Evolutionary conservation across 306 rosid genomes (phyloP).

Genomic region (Rosa rugosa): DNA sequence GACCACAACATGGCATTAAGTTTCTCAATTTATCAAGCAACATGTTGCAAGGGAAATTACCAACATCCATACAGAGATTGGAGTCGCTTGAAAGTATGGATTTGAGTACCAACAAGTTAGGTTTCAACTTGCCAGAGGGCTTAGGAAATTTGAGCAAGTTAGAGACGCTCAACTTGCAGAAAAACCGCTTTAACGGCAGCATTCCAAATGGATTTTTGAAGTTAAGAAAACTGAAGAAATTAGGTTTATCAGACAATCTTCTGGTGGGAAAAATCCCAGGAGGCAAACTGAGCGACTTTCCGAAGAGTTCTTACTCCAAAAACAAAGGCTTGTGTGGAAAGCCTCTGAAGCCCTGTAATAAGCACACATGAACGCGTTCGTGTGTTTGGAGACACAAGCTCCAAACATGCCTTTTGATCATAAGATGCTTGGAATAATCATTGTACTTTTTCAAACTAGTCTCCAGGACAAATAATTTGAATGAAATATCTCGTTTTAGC

Average conservation of each 20-base stretch:
- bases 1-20: slow-evolving; percentile 38
- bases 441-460: background rate
- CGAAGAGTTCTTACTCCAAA: slow-evolving; percentile 51
- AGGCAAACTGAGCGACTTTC: slow-evolving; percentile 59
- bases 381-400: background rate
- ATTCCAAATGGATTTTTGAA: slow-evolving; percentile 60
- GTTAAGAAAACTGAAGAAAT: slow-evolving; percentile 43
- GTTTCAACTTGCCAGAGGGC: slow-evolving; percentile 49
- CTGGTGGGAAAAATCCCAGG: slow-evolving; percentile 72
- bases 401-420: background rate
- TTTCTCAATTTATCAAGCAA: slow-evolving; percentile 65
- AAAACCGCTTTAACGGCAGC: slow-evolving; percentile 51
- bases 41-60: slow-evolving; percentile 47
- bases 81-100: slow-evolving; percentile 49
- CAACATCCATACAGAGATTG: slow-evolving; percentile 41
- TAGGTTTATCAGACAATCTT: slow-evolving; percentile 58
- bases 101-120: slow-evolving; percentile 54
- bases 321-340: slow-evolving; percentile 71
- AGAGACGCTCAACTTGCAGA: slow-evolving; percentile 59
- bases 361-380: background rate
- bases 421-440: background rate
- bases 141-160: slow-evolving; percentile 46
- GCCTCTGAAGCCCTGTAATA: slow-evolving; percentile 68
- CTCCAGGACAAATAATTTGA: background rate
- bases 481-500: background rate